Base-by-base conservation (phyloP, 257 asterid genomes). In the Cruciata laevipes region DNA sequence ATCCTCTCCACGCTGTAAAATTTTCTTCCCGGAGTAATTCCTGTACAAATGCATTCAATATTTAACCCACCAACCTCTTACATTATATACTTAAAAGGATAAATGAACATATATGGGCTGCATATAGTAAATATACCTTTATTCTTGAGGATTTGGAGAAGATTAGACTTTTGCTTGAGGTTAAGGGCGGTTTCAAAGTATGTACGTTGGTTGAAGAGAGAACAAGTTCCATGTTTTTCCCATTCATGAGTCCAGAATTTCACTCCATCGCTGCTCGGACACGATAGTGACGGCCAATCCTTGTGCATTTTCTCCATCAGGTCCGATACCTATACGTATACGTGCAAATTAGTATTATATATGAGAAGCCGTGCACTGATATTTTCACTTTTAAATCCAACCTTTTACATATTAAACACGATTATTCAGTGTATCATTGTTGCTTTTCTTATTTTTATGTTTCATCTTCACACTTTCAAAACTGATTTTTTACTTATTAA, bases 161-260 rank as follows among this genome's bases (percentile, higher is more conserved):
- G 83, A 70, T 89, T 83, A 42, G 90, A 73, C 44, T 77, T 82
- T 6, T 71, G 56, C 75, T 84, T 89, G 49, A 89, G 76, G 55
- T 78, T 67, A 10, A 91, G 95, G 5, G 94, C 94, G 3, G 79
- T 25, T 61, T 84, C 67, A 40, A 91, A 91, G 66, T 91, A 91
- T 10, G 56, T 4, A 44, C 51, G 95, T 32, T 84, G 76, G 42
- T 74, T 73, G 4, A 91, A 83, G 8, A 76, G 37, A 1, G 92
- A 78, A 75, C 98, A 89, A 1, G 98, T 89, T 6, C 98, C 98
- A 23, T 89, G 98, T 25, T 91, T 91, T 13, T 63, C 72, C 98
- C 98, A 91, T 74, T 91, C 98, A 31, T 91, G 98, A 0, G 71
- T 73, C 96, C 98, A 91, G 35, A 91, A 89, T 44, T 31, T 75